These are phyloP conservation scores for Penicillium silybi DNA, from an alignment of 495 filamentous ascomycete species.

Conservation along the genomic window DNA sequence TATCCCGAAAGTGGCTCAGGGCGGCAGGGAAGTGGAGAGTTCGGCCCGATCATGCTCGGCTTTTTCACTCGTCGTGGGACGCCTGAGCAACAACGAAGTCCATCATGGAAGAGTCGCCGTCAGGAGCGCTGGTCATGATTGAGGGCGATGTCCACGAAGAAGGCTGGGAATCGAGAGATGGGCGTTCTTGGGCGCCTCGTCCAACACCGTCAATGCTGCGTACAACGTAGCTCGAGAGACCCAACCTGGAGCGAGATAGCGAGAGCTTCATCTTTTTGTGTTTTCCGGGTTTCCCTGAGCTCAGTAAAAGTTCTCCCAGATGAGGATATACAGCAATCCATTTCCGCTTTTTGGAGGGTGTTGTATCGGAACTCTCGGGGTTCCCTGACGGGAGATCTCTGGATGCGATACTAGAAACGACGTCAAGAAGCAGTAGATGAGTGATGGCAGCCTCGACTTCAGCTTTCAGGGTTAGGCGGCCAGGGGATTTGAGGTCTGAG, in stretches of 20 bases:
- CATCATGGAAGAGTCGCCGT: slow-evolving; percentile 21
- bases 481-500: slow-evolving; percentile 35
- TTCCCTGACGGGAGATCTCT: slow-evolving; percentile 4
- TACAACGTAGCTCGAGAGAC: slow-evolving; percentile 21
- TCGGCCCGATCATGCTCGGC: neutral
- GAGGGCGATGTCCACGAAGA: slow-evolving; percentile 25
- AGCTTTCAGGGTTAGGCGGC: slow-evolving; percentile 29
- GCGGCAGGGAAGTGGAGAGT: slow-evolving; percentile 16
- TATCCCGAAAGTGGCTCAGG: neutral
- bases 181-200: slow-evolving; percentile 8
- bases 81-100: slow-evolving; percentile 30
- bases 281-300: slow-evolving; percentile 12
- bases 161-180: slow-evolving; percentile 3
- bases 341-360: neutral
- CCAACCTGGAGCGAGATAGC: slow-evolving; percentile 31
- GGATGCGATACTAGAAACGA: slow-evolving; percentile 31
- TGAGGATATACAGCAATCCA: slow-evolving; percentile 42
- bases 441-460: slow-evolving; percentile 37
- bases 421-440: slow-evolving; percentile 38
- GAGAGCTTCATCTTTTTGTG: slow-evolving; percentile 37
- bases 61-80: neutral
- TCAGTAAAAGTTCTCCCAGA: slow-evolving; percentile 35
- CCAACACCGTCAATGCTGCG: slow-evolving; percentile 19
- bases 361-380: neutral
- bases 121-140: neutral